Evolutionary conservation across 1,284 basidiomycete genomes (phyloP), one percentile per base, ranked within the genome.

Genomic region (Tilletia walkeri): DNA sequence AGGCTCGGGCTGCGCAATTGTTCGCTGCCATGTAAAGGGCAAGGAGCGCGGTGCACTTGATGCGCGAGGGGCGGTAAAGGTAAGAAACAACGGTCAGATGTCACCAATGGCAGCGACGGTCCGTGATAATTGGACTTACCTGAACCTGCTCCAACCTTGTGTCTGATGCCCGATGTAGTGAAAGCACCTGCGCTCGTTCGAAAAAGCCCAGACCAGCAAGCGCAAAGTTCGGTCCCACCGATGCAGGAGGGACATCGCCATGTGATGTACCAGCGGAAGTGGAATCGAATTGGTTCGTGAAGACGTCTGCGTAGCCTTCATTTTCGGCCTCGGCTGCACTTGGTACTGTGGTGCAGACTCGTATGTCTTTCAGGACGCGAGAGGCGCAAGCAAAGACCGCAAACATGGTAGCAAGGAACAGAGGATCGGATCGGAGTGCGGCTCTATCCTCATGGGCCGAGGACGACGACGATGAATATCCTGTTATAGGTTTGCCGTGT

Each of bases 321-420:
- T 66, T 66, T n/a, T n/a, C n/a, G n/a, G n/a, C n/a, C 30, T 30
- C 65, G 10, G 65, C 65, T 41, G 24, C 36, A 24, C 49, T 53
- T 6, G 56, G 56, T 5, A 61, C 66, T 48, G 49, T 38, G 34
- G 66, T 30, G 48, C 67, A 68, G 3, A 68, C 67, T 9, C 67
- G 38, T 3, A 50, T 53, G 34, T 68, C 67, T 34, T 68, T 41
- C 24, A 36, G 12, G 4, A 47, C 45, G 3, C 67, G 47, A 2
- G 50, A 61, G 14, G 61, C 68, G 49, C 68, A 69, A 0, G 72
- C 72, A 12, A 70, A 63, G 4, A 68, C 66, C 1, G 69, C 66
- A 36, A 71, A 71, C 5, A 73, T 41, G 14, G 47, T 50, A 41
- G 69, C 65, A 2, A 70, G 68, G 12, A 67, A 65, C 2, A 36